Base-by-base conservation (phyloP, 2,329 filamentous ascomycete genomes). In the Talaromyces sp. region DNA sequence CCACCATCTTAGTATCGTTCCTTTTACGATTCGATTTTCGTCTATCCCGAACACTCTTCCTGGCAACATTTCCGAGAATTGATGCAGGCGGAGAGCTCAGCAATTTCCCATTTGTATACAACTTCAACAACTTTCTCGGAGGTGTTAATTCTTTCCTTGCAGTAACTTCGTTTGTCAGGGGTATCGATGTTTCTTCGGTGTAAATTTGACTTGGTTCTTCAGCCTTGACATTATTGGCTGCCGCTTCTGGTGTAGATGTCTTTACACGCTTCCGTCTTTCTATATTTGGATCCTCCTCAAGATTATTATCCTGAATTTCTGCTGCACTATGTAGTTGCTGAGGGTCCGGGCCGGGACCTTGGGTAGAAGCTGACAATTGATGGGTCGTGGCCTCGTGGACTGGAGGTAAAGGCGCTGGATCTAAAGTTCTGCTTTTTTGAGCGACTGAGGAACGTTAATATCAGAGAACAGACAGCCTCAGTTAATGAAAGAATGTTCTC, bases 91-190 rank as follows among this genome's bases (percentile, higher is more conserved):
- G 76, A 0, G 77, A 78, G 23, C 72, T 74, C n/a, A 79, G 65
- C 35, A 80, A 67, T 62, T 75, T 80, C 14, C 79, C 79, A 67
- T 81, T 79, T 1, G 72, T 57, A 60, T 76, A 79, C 16, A 81
- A 63, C 60, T 74, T 77, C 28, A 81, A 64, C 3, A 69, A 74
- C 63, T 86, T 89, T 3, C 80, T 77, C 55, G 81, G 83, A 0
- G 86, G 86, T 0, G 39, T 31, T 23, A 6, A 40, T 14, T 14
- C 86, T 66, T 6, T 60, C 11, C 62, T 59, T 63, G 63, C 25
- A 62, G 37, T n/a, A 33, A 9, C 42, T 23, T 18, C 28, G 6
- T 62, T 14, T 55, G 62, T 21, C 46, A 40, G 18, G 63, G 59
- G 21, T n/a, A 21, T 46, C 31, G 56, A 35, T 40, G 7, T 42